A percentile compares a stretch with the other conserved stretches of the same genome.
phyloP scores from a whole-genome alignment of 1,284 basidiomycete genomes.

The Boletus sp. region DNA sequence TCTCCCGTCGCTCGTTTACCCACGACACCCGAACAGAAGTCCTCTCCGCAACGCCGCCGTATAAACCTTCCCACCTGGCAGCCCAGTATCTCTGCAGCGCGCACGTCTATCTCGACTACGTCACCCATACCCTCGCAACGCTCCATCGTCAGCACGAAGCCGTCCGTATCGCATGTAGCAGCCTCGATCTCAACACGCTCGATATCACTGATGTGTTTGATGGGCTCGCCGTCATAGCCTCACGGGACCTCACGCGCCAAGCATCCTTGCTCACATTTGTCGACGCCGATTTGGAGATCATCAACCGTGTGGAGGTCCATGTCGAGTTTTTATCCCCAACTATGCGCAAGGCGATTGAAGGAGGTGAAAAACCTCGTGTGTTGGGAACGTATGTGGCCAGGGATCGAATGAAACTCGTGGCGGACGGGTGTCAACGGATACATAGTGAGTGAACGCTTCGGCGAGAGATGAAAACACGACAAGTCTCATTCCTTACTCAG shows the following conservation, averaged over 20 bases:
- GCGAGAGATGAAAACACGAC: background rate
- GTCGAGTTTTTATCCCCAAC: conserved; percentile 67
- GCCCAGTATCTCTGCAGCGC: conserved; percentile 60
- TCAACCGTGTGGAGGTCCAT: conserved; percentile 61
- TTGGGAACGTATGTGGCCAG: conserved; percentile 76
- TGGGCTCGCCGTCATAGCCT: conserved; percentile 49
- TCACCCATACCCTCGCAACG: conserved; percentile 47
- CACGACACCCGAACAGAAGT: conserved; percentile 41
- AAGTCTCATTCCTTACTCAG: conserved; percentile 32
- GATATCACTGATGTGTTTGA: conserved; percentile 68
- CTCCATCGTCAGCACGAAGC: conserved; percentile 63
- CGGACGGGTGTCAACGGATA: conserved; percentile 65
- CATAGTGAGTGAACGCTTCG: conserved; percentile 47
- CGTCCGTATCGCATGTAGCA: conserved; percentile 60
- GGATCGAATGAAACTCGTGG: conserved; percentile 75
- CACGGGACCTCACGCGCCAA: conserved; percentile 63
- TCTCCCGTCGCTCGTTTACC: background rate
- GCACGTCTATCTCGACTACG: conserved; percentile 56
- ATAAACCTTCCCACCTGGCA: conserved; percentile 61
- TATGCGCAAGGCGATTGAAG: conserved; percentile 62
- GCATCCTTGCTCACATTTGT: conserved; percentile 54
- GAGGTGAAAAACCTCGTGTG: conserved; percentile 62
- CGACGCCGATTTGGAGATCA: conserved; percentile 66
- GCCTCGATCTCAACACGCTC: conserved; percentile 67
- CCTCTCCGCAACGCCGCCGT: conserved; percentile 64